phyloP scores from a whole-genome alignment of 306 rosid genomes.

The Luffa aegyptiaca region DNA sequence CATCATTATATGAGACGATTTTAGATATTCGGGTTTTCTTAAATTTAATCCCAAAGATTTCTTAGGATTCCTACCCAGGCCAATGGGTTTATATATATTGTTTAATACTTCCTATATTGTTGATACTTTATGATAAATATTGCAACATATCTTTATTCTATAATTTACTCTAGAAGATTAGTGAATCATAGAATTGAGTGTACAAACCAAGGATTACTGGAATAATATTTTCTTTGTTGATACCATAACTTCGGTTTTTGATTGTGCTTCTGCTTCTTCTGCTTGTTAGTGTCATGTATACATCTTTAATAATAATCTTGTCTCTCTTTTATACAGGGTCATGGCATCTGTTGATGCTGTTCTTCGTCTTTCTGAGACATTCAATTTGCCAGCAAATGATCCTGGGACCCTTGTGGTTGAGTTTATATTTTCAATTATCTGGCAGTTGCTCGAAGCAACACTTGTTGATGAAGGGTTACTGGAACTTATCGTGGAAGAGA shows the following conservation, averaged over 20 bases:
- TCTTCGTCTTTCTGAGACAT: slow-evolving; percentile 62
- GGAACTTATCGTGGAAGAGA: slow-evolving; percentile 47
- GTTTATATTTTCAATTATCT: slow-evolving; percentile 65
- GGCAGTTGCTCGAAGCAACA: slow-evolving; percentile 89
- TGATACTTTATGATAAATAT: neutral
- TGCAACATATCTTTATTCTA: neutral
- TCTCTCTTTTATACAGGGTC: slow-evolving; percentile 46
- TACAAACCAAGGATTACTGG: neutral
- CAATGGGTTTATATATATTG: neutral
- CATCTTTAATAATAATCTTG: slow-evolving; percentile 21
- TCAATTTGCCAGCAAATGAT: slow-evolving; percentile 54
- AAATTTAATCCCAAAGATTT: neutral
- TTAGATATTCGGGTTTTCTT: neutral
- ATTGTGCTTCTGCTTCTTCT: slow-evolving; percentile 1
- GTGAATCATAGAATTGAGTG: neutral
- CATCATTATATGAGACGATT: neutral
- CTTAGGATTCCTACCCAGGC: neutral
- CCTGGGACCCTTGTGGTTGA: slow-evolving; percentile 82
- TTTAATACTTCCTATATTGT: neutral
- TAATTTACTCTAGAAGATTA: neutral
- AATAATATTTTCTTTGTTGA: neutral
- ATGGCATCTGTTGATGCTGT: slow-evolving; percentile 64
- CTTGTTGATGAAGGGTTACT: slow-evolving; percentile 82
- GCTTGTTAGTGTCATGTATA: neutral
- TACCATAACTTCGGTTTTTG: neutral